Conservation (phyloP, 176 grass and related monocot genomes). For the Carex cristatella region DNA sequence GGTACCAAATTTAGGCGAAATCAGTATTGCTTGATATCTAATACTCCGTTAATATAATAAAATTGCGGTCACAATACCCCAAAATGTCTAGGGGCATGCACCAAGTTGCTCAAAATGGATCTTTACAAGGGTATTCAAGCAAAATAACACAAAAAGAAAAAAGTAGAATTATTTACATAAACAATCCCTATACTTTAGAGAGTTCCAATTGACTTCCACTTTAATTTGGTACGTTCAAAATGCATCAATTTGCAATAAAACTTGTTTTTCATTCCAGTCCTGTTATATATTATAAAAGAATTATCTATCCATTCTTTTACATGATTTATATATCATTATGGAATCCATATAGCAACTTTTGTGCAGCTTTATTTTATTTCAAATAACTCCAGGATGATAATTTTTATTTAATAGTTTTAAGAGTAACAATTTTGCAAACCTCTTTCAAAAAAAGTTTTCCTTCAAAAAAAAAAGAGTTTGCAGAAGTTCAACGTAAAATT, state of each 20-base stretch:
- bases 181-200: not conserved
- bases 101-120: not conserved
- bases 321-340: not conserved
- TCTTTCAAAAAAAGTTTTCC: not conserved
- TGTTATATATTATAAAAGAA: not conserved
- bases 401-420: not conserved
- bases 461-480: not conserved
- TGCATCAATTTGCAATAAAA: not conserved
- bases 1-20: not conserved
- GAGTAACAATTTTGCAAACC: not conserved
- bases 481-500: not conserved
- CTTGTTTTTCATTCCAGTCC: not conserved
- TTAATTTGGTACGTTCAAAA: not conserved
- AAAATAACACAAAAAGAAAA: not conserved
- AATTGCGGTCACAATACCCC: not conserved
- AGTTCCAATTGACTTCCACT: not conserved
- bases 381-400: not conserved
- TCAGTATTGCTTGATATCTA: not conserved
- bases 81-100: not conserved
- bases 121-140: not conserved
- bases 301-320: not conserved
- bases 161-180: not conserved
- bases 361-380: not conserved
- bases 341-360: not conserved
- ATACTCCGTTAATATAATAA: not conserved